Base-by-base conservation (phyloP, 768 basidiomycete genomes). In the Saitozyma sp. region DNA sequence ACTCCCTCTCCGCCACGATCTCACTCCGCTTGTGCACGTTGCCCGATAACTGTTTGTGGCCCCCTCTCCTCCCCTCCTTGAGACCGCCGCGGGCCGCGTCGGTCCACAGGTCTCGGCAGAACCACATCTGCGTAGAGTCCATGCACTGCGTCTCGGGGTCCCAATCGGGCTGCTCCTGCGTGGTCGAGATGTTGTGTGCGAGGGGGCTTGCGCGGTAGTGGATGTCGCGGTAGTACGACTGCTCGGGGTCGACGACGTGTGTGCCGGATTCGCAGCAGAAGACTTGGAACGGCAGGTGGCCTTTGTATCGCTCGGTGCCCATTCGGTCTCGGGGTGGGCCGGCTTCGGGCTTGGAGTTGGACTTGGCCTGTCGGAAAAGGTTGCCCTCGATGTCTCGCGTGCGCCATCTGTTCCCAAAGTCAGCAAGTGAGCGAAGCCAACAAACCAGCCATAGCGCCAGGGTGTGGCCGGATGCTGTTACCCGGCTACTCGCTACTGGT, bases 261-360 rank as follows among this genome's bases (percentile, higher is more conserved):
- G 92, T 94, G 6, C 96, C 96, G 0, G 92, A 89, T 82, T 99
- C 96, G 80, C 96, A 99, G 83, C 96, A 99, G 82, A 96, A 98
- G 9, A 90, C 92, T 78, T 99, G 96, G 83, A 99, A 97, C 5
- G 96, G 96, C 1, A 98, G 85, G 73, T 99, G 94, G 62, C 89
- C 86, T 1, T 86, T 86, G 79, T 95, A 99, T 17, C 94, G 89
- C 39, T 85, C 82, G 1, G 92, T 87, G 3, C 91, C 92, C 50
- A 83, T 82, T 61, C 83, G 83, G 79, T 99, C 94, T 66, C 94
- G 89, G 3, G 95, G 95, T 14, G 96, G 96, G 0, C 92, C 92
- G 2, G 89, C 88, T 73, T 92, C 91, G 16, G 88, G 85, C 65
- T 92, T 90, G 0, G 92, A 90, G 14, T 91, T 90, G 0, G 93